A percentile compares a stretch with the other conserved stretches of the same genome.
Conservation (phyloP, 2,329 filamentous ascomycete species). For the Penicillium paneum region DNA sequence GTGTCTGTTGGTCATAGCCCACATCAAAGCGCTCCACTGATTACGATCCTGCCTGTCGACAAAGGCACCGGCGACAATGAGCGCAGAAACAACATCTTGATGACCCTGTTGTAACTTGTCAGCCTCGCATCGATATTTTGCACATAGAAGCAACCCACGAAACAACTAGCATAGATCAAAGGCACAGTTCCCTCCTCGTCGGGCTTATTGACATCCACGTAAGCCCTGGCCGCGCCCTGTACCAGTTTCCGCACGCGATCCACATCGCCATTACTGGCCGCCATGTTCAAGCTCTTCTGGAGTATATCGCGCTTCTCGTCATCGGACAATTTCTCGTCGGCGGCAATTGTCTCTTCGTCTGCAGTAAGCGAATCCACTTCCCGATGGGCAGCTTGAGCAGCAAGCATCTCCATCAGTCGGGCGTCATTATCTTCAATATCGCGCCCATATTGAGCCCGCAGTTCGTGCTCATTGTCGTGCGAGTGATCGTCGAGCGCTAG, state of each 20-base stretch:
- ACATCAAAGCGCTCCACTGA: conserved; percentile 97
- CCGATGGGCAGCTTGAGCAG: conserved; percentile 83
- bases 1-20: conserved; percentile 98
- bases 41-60: conserved; percentile 95
- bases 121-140: conserved; percentile 3
- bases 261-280: conserved; percentile 91
- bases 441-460: conserved; percentile 35
- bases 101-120: conserved; percentile 61
- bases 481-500: conserved; percentile 75
- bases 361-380: conserved; percentile 66
- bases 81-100: conserved; percentile 76
- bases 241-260: conserved; percentile 75
- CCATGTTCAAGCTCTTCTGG: conserved; percentile 88
- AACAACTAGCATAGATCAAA: conserved; percentile 95
- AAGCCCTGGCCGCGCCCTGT: conserved; percentile 67
- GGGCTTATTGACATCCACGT: conserved; percentile 78
- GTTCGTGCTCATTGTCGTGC: conserved; percentile 60
- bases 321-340: conserved; percentile 68
- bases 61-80: conserved; percentile 80
- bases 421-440: conserved; percentile 72
- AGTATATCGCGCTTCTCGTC: conserved; percentile 76
- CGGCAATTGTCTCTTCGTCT: conserved; percentile 75
- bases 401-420: conserved; percentile 91
- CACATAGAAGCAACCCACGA: conserved; percentile 56
- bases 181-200: conserved; percentile 97